A percentile compares a stretch with the other conserved stretches of the same genome.
Conservation (phyloP, 805 yeast genomes). For the Hanseniaspora guilliermondii region DNA sequence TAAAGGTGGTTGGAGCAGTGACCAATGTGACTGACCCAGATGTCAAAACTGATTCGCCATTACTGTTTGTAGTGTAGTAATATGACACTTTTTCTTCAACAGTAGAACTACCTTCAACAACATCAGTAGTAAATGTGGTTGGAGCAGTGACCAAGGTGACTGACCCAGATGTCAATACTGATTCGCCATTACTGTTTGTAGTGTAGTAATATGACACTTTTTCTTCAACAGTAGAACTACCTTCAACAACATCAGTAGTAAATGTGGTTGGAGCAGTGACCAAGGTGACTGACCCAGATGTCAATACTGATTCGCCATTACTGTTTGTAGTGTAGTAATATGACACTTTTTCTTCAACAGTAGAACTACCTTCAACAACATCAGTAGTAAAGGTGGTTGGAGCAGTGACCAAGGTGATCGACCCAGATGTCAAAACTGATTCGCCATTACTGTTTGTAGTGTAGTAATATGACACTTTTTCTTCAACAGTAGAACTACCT, state of each 20-base stretch:
- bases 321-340: background rate
- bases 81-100: background rate
- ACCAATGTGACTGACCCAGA: slow-evolving; percentile 22
- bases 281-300: background rate
- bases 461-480: background rate
- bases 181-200: background rate
- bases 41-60: background rate
- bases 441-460: background rate
- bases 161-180: background rate
- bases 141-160: background rate
- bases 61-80: background rate
- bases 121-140: background rate
- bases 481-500: background rate
- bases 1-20: background rate
- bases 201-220: background rate
- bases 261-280: background rate
- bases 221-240: background rate
- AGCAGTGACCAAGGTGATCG: background rate
- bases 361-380: too few relatives aligned
- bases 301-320: background rate
- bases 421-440: background rate
- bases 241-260: background rate
- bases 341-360: background rate
- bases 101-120: background rate
- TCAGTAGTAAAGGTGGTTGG: slow-evolving; percentile 22